A percentile compares a stretch with the other conserved stretches of the same genome.
Evolutionary conservation across 2,329 filamentous ascomycete species (phyloP).

Genomic region (Penicillium brevicompactum): DNA sequence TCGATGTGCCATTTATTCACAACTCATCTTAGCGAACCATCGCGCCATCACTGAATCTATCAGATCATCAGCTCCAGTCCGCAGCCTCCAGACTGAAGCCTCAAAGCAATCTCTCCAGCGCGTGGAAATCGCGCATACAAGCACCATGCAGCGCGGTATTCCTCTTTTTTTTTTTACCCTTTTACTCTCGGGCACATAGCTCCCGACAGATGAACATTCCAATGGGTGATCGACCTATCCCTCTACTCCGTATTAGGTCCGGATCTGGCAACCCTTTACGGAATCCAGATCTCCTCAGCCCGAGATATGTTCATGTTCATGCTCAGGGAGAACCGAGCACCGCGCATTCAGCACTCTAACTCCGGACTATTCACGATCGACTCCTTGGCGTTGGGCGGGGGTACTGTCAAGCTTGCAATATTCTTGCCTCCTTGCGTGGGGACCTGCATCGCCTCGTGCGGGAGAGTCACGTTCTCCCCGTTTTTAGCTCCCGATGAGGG

Average conservation of each 20-base stretch:
- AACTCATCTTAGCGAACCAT: too few relatives aligned
- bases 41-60: too few relatives aligned
- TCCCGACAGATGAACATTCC: conserved; percentile 6
- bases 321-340: background rate
- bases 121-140: conserved; percentile 11
- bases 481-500: background rate
- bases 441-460: conserved; percentile 9
- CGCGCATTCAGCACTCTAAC: background rate
- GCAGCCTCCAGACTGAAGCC: too few relatives aligned
- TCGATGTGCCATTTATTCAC: too few relatives aligned
- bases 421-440: background rate
- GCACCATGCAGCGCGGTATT: background rate
- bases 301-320: background rate
- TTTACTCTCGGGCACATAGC: background rate
- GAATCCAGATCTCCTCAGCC: background rate
- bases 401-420: background rate
- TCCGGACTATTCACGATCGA: too few relatives aligned
- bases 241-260: background rate
- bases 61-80: too few relatives aligned
- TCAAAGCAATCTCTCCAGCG: background rate
- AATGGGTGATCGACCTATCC: conserved; percentile 2
- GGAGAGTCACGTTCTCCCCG: background rate
- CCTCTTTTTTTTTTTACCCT: background rate
- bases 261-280: background rate
- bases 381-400: background rate